These are phyloP conservation scores for Camellia sinensis DNA, from an alignment of 148 eudicot species.

Conservation along the genomic window DNA sequence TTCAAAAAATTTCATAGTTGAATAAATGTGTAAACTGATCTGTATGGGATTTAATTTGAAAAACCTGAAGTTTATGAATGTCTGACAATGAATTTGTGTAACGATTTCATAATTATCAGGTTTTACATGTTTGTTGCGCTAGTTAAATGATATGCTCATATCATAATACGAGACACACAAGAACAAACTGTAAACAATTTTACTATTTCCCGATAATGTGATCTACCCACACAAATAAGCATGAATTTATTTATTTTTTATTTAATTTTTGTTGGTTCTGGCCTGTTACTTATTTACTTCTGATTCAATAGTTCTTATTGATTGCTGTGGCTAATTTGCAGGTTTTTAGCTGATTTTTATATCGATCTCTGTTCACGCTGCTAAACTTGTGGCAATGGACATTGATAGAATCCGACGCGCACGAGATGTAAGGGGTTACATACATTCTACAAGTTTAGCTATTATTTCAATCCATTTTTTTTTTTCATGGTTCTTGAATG, in stretches of 20 bases:
- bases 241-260: neutral
- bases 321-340: slow-evolving; percentile 5
- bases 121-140: neutral
- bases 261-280: neutral
- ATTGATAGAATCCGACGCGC: slow-evolving; percentile 8
- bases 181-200: neutral
- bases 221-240: neutral
- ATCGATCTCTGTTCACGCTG: neutral
- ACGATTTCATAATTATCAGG: neutral
- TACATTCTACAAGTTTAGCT: too few relatives aligned
- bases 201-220: neutral
- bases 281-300: slow-evolving; percentile 4
- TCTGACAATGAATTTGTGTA: neutral
- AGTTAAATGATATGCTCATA: neutral
- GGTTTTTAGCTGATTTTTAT: slow-evolving; percentile 14
- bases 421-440: slow-evolving; percentile 19
- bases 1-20: neutral
- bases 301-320: neutral
- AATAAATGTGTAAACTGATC: neutral
- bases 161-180: too few relatives aligned
- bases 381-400: slow-evolving; percentile 13
- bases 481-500: neutral
- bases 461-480: neutral
- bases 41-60: neutral
- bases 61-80: slow-evolving; percentile 8